Conservation (phyloP, 2,329 filamentous ascomycete species). For the Pestalotiopsis sp. region DNA sequence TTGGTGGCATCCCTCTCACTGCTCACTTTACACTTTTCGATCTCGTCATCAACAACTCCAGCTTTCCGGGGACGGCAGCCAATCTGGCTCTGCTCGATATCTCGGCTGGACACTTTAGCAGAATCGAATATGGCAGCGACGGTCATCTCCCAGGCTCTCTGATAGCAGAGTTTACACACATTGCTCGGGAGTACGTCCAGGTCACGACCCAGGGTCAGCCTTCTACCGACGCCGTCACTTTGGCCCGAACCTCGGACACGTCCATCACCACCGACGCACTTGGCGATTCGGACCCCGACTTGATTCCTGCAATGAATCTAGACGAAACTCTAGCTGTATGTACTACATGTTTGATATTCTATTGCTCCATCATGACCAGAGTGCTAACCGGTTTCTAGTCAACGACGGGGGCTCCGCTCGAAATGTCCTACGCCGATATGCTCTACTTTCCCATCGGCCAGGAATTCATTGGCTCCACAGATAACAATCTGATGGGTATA, state of each 20-base stretch:
- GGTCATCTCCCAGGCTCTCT: slow-evolving; percentile 39
- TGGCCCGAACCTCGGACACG: background rate
- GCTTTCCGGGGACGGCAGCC: slow-evolving; percentile 19
- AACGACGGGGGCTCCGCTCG: background rate
- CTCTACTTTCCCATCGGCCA: slow-evolving; percentile 21
- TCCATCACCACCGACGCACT: slow-evolving; percentile 5
- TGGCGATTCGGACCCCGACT: too few species aligned
- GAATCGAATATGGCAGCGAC: slow-evolving; percentile 41
- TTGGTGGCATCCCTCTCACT: slow-evolving; percentile 21
- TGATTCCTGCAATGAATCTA: background rate
- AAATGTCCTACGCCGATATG: slow-evolving; percentile 9
- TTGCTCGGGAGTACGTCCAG: slow-evolving; percentile 43
- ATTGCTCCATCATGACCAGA: background rate
- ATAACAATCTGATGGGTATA: slow-evolving; percentile 21
- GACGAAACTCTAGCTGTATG: background rate
- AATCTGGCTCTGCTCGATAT: slow-evolving; percentile 45
- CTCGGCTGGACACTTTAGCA: slow-evolving; percentile 44
- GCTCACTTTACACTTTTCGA: slow-evolving; percentile 22
- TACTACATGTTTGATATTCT: background rate
- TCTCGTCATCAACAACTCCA: slow-evolving; percentile 21
- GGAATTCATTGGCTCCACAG: slow-evolving; percentile 14
- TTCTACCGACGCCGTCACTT: background rate
- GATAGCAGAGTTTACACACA: slow-evolving; percentile 42
- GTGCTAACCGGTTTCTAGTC: slow-evolving; percentile 11
- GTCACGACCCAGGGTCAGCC: background rate